A percentile compares a stretch with the other conserved stretches of the same genome.
Conservation (phyloP, 2,329 filamentous ascomycete species). For the Teratosphaeria viscida region DNA sequence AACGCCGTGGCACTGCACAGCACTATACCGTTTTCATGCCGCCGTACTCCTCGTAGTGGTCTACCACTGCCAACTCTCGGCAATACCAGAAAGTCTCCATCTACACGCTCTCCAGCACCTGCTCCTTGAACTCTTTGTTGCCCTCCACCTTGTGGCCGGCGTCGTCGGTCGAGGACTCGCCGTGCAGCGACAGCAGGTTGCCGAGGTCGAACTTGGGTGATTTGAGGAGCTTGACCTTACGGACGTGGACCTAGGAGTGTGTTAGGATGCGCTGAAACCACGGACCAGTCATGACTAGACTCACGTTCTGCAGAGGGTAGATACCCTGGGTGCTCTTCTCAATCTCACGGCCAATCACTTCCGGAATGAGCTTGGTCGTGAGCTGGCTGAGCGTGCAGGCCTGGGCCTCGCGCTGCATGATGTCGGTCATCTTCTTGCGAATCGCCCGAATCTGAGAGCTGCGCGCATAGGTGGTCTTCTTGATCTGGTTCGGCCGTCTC, state of each 20-base stretch:
- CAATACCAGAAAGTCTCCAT: conserved; percentile 1
- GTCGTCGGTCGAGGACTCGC: conserved; percentile 93
- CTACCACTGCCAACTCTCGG: not conserved
- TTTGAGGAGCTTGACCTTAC: conserved; percentile 99
- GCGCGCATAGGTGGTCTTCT: conserved; percentile 98
- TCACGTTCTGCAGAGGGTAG: conserved; percentile 97
- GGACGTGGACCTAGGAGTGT: conserved; percentile 76
- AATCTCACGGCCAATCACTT: conserved; percentile 98
- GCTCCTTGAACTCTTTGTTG: conserved; percentile 91
- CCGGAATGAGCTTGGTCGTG: conserved; percentile 96
- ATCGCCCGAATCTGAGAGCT: conserved; percentile 96
- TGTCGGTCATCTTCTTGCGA: conserved; percentile 99
- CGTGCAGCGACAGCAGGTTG: conserved; percentile 89
- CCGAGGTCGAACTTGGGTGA: conserved; percentile 97
- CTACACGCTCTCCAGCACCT: conserved; percentile 89
- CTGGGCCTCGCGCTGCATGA: conserved; percentile 91
- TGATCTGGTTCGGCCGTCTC: conserved; percentile 98
- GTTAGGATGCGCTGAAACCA: conserved; percentile 23
- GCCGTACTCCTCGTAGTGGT: not conserved
- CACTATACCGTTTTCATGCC: not conserved
- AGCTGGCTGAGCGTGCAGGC: conserved; percentile 93
- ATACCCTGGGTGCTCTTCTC: conserved; percentile 99
- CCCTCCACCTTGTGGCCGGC: conserved; percentile 89
- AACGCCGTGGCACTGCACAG: not conserved
- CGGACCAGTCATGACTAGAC: conserved; percentile 15